Conservation (phyloP, 441 rosid species). For the Eruca vesicaria region DNA sequence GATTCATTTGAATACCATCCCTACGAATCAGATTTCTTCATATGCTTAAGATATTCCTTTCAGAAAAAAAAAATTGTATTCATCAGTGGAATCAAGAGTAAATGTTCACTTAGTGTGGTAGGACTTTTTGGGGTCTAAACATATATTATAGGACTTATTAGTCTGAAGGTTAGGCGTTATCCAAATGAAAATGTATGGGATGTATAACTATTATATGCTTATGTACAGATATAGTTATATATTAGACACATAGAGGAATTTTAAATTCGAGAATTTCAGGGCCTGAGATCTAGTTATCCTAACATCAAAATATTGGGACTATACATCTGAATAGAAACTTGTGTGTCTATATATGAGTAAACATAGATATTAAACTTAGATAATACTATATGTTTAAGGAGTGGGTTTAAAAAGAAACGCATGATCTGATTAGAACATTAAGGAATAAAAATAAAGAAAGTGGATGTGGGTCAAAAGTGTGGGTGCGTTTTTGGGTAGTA, state of each 20-base stretch:
- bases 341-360: constrained; percentile 22
- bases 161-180: neutral
- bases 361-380: constrained; percentile 9
- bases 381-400: neutral
- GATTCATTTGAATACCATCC: too few relatives aligned
- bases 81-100: neutral
- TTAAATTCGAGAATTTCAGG: neutral
- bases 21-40: too few relatives aligned
- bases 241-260: neutral
- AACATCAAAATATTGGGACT: neutral
- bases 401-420: neutral
- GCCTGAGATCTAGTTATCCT: neutral
- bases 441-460: constrained; percentile 17
- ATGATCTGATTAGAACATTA: constrained; percentile 1
- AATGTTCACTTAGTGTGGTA: neutral
- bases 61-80: too few relatives aligned
- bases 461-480: constrained; percentile 32
- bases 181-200: neutral
- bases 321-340: neutral
- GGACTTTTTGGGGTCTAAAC: too few relatives aligned
- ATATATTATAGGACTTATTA: neutral
- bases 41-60: too few relatives aligned
- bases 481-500: constrained; percentile 35
- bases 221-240: neutral
- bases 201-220: neutral